Evolutionary conservation across 192 early-diverging fungal genomes (phyloP).

Genomic region (Dispira simplex): DNA sequence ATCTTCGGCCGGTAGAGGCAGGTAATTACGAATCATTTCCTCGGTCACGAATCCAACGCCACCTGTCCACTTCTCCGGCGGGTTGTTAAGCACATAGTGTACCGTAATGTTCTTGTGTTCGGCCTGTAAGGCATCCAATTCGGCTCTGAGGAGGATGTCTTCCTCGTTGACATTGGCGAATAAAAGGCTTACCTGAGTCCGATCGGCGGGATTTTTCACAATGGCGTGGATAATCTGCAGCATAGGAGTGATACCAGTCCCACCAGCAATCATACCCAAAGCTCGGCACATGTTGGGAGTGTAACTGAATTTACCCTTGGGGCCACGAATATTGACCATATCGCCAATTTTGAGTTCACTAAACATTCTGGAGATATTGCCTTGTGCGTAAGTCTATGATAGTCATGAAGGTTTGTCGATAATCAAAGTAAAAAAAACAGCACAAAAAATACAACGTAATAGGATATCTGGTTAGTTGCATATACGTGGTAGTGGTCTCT

Average conservation of each 20-base stretch:
- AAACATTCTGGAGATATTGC: slow-evolving; percentile 65
- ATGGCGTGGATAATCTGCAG: slow-evolving; percentile 82
- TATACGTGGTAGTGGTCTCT: no score
- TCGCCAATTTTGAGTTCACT: slow-evolving; percentile 55
- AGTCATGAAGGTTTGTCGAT: not conserved
- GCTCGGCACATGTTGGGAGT: slow-evolving; percentile 56
- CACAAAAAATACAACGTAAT: no score
- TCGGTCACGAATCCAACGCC: slow-evolving; percentile 75
- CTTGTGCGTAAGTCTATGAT: slow-evolving; percentile 51
- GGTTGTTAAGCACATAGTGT: slow-evolving; percentile 68
- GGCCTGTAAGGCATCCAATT: slow-evolving; percentile 59
- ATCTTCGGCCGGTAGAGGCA: slow-evolving; percentile 56
- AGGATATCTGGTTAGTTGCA: no score
- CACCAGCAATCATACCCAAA: slow-evolving; percentile 89
- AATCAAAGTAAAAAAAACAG: no score
- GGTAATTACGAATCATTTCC: slow-evolving; percentile 58
- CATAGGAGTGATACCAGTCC: slow-evolving; percentile 96
- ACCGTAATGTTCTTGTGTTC: slow-evolving; percentile 63
- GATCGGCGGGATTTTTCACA: slow-evolving; percentile 70
- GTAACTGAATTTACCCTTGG: slow-evolving; percentile 83
- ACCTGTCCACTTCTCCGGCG: slow-evolving; percentile 67
- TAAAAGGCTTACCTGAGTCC: slow-evolving; percentile 71
- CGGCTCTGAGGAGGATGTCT: slow-evolving; percentile 72
- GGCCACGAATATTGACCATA: slow-evolving; percentile 59
- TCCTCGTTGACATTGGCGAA: slow-evolving; percentile 85